Conservation (phyloP, 2,329 filamentous ascomycete species). For the Aspergillus sp. region DNA sequence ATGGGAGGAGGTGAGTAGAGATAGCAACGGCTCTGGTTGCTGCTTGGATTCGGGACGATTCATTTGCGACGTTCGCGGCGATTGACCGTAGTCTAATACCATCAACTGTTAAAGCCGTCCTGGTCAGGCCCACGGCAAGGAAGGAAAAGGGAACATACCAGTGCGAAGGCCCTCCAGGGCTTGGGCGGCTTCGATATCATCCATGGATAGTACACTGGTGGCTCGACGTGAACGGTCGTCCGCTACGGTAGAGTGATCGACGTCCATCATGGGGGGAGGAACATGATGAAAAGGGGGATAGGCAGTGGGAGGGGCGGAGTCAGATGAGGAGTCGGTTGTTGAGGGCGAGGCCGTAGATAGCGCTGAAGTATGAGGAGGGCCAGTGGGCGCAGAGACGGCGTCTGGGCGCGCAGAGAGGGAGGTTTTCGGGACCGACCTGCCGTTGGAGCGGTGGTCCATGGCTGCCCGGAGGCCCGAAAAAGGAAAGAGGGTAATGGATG, state of each 20-base stretch:
- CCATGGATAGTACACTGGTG: slow-evolving; percentile 51
- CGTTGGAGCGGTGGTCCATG: slow-evolving; percentile 26
- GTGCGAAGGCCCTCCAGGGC: slow-evolving; percentile 73
- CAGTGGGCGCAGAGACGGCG: slow-evolving; percentile 10
- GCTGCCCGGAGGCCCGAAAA: slow-evolving; percentile 13
- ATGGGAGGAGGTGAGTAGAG: slow-evolving; percentile 83
- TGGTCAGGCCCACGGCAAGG: background rate
- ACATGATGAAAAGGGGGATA: slow-evolving; percentile 29
- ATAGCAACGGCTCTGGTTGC: slow-evolving; percentile 76
- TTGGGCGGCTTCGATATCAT: slow-evolving; percentile 65
- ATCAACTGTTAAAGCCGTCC: background rate
- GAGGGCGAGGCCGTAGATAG: slow-evolving; percentile 12
- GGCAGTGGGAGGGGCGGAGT: slow-evolving; percentile 14
- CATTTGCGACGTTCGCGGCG: slow-evolving; percentile 53
- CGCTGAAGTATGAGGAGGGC: slow-evolving; percentile 1
- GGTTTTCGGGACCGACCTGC: slow-evolving; percentile 20
- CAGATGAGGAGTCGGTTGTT: slow-evolving; percentile 14
- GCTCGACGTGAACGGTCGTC: slow-evolving; percentile 47
- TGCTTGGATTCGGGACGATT: slow-evolving; percentile 43
- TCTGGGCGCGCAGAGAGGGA: slow-evolving; percentile 19
- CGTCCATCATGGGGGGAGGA: slow-evolving; percentile 40
- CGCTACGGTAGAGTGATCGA: slow-evolving; percentile 36
- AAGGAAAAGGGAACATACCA: slow-evolving; percentile 52
- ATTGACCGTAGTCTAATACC: slow-evolving; percentile 64
- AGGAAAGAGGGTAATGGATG: slow-evolving; percentile 4